Evolutionary conservation across 768 basidiomycete genomes (phyloP).

Genomic region (Mycena belliarum): DNA sequence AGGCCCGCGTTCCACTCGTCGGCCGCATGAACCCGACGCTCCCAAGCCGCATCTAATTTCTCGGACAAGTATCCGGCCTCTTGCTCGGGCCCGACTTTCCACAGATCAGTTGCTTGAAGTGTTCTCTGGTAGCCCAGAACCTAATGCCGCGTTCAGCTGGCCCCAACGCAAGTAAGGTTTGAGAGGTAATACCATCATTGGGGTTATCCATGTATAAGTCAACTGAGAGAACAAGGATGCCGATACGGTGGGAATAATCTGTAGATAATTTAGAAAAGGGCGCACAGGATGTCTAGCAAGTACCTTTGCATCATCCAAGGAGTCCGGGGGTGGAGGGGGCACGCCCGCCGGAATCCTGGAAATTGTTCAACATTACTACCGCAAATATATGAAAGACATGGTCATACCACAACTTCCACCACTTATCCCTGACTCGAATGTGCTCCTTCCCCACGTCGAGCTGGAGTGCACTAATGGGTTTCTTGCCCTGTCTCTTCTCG

Average conservation of each 20-base stretch:
- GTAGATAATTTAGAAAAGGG: neutral
- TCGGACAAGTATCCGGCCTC: slow-evolving; percentile 52
- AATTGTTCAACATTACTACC: neutral
- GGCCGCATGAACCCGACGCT: slow-evolving; percentile 46
- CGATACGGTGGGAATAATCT: slow-evolving; percentile 58
- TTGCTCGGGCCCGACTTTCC: slow-evolving; percentile 58
- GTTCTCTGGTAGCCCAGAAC: slow-evolving; percentile 70
- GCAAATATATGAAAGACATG: neutral
- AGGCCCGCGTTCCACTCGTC: slow-evolving; percentile 57
- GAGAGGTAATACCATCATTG: slow-evolving; percentile 45
- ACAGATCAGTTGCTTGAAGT: slow-evolving; percentile 73
- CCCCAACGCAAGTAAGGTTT: neutral
- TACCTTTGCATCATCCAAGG: slow-evolving; percentile 58
- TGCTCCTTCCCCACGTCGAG: slow-evolving; percentile 43
- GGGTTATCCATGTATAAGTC: slow-evolving; percentile 67
- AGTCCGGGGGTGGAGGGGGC: slow-evolving; percentile 56
- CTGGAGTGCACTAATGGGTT: slow-evolving; percentile 29
- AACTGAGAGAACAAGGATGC: slow-evolving; percentile 61
- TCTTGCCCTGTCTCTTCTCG: slow-evolving; percentile 12
- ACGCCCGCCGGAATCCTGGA: slow-evolving; percentile 59
- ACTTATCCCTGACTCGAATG: slow-evolving; percentile 43
- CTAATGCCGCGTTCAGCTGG: slow-evolving; percentile 27
- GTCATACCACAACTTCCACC: slow-evolving; percentile 61
- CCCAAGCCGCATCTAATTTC: slow-evolving; percentile 59
- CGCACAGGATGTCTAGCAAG: neutral